Base-by-base conservation (phyloP, 805 yeast genomes). In the Candida caryicola region DNA sequence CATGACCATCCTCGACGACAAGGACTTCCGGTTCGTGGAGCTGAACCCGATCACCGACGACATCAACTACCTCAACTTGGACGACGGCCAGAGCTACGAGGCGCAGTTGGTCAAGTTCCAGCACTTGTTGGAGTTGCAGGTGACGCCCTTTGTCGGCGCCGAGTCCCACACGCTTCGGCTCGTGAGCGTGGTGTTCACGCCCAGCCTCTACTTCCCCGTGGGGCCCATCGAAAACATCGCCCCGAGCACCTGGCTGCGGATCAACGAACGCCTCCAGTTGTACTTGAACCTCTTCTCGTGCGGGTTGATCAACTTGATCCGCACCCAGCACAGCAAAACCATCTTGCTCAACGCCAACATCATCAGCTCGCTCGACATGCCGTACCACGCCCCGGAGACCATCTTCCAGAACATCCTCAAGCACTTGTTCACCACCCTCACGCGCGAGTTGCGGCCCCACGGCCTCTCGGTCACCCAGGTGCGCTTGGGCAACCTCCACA, bases 161-260 rank as follows among this genome's bases (percentile, higher is more conserved):
- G 60, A 64, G 12, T 71, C 82, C 9, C 84, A 78, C 48, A 64
- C 57, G 29, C 72, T 83, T 45, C 63, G 68, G 34, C 69, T 87
- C 15, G 73, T 73, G n/a, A 86, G 85, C 2, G 79, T 84, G 13
- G 59, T 88, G 6, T 67, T 85, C 29, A 64, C 86, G 2, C 95
- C 95, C 0, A 85, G 79, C 48, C 69, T 81, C 40, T 77, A 71
- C 50, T 81, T 76, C 59, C 85, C 86, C 3, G 59, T 77, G 2
- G 89, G 88, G 0, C 86, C 87, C 0, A 64, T 81, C 15, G 87
- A 82, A 47, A 66, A 74, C 32, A 60, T 78, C n/a, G 50, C 74
- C 8, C 54, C 69, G 10, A 59, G 64, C 9, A 67, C 74, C n/a
- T 79, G 86, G 86, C 65, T 64, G 2, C 61, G 66, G 16, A 43